A percentile compares a stretch with the other conserved stretches of the same genome.
Evolutionary conservation across 768 basidiomycete species (phyloP).

Genomic region (Dacryopinax primogenitus): DNA sequence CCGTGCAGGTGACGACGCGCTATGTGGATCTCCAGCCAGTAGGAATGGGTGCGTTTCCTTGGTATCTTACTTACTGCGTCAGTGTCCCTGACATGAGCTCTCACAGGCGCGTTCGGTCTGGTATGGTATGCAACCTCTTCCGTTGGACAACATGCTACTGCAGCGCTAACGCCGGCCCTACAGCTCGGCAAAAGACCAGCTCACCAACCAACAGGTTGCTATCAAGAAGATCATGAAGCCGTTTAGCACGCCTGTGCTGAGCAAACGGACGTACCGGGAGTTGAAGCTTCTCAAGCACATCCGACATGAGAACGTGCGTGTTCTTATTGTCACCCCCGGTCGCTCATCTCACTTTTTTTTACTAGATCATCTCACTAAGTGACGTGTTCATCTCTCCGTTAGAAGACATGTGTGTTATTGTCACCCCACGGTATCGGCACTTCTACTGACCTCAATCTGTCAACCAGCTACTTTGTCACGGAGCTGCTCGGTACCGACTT

Average conservation of each 20-base stretch:
- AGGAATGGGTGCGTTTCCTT: constrained; percentile 72
- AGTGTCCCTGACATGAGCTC: background rate
- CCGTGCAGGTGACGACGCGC: constrained; percentile 75
- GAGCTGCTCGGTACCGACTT: constrained; percentile 96
- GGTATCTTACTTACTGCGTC: constrained; percentile 3
- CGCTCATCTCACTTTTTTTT: background rate
- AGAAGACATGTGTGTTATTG: constrained; percentile 68
- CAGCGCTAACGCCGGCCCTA: background rate
- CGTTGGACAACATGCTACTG: constrained; percentile 11
- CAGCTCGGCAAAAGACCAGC: constrained; percentile 89
- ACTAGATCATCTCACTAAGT: constrained; percentile 89
- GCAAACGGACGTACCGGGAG: constrained; percentile 94
- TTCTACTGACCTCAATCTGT: background rate
- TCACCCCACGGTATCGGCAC: constrained; percentile 12
- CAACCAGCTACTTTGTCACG: constrained; percentile 87
- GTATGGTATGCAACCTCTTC: constrained; percentile 58
- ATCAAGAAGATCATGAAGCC: constrained; percentile 99
- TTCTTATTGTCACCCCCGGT: background rate
- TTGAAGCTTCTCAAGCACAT: constrained; percentile 97
- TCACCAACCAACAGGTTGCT: constrained; percentile 85
- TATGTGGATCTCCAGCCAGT: constrained; percentile 99
- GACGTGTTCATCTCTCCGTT: constrained; percentile 99
- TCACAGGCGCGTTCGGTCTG: constrained; percentile 83
- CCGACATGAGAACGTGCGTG: constrained; percentile 86
- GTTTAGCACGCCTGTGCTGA: constrained; percentile 95